phyloP scores from a whole-genome alignment of 2,329 filamentous ascomycete species.

The Microdochium trichocladiopsis region DNA sequence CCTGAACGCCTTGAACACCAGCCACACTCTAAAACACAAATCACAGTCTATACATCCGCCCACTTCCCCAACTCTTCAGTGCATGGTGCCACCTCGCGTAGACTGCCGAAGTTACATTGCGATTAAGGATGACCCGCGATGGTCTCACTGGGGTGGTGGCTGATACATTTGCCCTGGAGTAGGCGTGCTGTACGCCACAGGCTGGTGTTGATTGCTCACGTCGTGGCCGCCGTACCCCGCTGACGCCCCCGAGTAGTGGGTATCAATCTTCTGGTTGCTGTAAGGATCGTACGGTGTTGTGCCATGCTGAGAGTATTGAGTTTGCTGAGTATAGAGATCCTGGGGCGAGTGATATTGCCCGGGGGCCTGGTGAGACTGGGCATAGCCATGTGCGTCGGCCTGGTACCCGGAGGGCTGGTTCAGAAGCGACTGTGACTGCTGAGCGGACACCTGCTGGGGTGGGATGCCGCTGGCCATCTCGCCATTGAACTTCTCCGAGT shows the following conservation, averaged over 20 bases:
- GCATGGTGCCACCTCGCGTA: too few species aligned
- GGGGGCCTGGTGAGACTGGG: background rate
- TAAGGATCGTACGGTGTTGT: background rate
- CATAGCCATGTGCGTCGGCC: background rate
- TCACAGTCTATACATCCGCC: too few species aligned
- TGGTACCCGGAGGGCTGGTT: constrained; percentile 5
- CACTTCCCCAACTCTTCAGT: too few species aligned
- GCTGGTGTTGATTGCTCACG: background rate
- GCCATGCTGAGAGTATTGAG: background rate
- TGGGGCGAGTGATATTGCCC: background rate
- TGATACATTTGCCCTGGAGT: too few species aligned
- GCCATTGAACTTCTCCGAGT: background rate
- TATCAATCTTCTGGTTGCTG: background rate
- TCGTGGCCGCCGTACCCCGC: background rate
- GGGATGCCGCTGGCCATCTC: constrained; percentile 7
- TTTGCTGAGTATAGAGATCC: background rate
- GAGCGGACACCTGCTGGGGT: constrained; percentile 3
- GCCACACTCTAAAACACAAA: too few species aligned
- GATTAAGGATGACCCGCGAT: too few species aligned
- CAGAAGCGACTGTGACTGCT: constrained; percentile 10
- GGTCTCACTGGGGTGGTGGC: too few species aligned
- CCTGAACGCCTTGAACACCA: too few species aligned
- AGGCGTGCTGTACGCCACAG: too few species aligned
- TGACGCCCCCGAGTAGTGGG: background rate
- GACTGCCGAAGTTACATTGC: too few species aligned